Base-by-base conservation (phyloP, 2,329 filamentous ascomycete species). In the Microdochium nivale region DNA sequence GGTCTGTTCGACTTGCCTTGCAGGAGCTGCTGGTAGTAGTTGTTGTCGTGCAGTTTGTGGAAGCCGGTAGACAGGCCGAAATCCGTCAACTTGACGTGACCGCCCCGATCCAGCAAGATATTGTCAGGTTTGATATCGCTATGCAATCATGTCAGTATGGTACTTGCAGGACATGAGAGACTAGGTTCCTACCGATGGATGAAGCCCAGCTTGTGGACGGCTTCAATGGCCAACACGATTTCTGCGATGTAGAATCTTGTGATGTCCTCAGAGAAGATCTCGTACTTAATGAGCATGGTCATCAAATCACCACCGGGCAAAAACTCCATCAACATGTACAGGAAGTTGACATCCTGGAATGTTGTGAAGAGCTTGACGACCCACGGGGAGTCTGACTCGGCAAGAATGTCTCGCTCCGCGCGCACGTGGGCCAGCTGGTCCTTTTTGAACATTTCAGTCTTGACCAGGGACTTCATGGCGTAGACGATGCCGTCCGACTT, bases 221-320 rank as follows among this genome's bases (percentile, higher is more conserved):
- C 94, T 66, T 99, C 94, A 59, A 99, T 97, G n/a, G 94, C 94
- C 65, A 97, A 80, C 24, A 96, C 89, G 62, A 97, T 92, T 70
- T 99, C 92, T 24, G 94, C 94, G 82, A 99, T 99, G 72, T 99
- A 99, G 72, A 99, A 99, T 19, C 94, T 84, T 27, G 94, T 99
- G 59, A 99, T 97, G 60, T 99, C 94, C 69, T 97, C 92, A 0
- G 90, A 95, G 70, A 99, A 99, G 68, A 99, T 96, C 69, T 99
- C 94, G 65, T 99, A 99, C 78, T 97, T 99, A 76, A 99, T 99
- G 60, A 99, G 78, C 94, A 99, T 99, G 3, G 94, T 99, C 94
- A 99, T 99, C 68, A 99, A 71, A 74, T 99, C 94, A 69, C 94
- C 94, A 69, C 94, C 94, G 8, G 94, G 94, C 69, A 99, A 80